Evolutionary conservation across 345 rosid species (phyloP).

Genomic region (Salix dunnii): DNA sequence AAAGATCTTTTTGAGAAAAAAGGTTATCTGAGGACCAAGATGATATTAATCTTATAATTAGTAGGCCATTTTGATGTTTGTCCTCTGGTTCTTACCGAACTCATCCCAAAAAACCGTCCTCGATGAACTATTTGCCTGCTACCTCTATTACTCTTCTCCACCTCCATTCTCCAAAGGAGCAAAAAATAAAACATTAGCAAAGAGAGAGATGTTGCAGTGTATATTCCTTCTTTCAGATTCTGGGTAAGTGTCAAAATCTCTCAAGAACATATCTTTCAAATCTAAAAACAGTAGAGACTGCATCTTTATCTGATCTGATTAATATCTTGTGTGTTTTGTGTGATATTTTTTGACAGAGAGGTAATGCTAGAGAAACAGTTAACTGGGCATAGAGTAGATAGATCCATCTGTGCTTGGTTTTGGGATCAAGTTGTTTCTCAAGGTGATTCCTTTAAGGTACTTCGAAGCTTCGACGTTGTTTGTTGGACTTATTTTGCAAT

Average conservation of each 20-base stretch:
- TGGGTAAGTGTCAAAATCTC: slow-evolving; percentile 42
- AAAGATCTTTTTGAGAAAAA: neutral
- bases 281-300: neutral
- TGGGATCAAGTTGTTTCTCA: slow-evolving; percentile 81
- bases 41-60: neutral
- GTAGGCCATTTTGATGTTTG: neutral
- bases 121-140: neutral
- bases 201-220: slow-evolving; percentile 75
- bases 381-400: slow-evolving; percentile 87
- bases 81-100: neutral
- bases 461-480: neutral
- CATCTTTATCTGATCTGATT: slow-evolving; percentile 3
- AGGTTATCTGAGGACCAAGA: neutral
- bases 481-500: neutral
- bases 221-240: slow-evolving; percentile 91
- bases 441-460: slow-evolving; percentile 70
- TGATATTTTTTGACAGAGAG: slow-evolving; percentile 46
- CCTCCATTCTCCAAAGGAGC: neutral
- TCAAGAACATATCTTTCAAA: neutral
- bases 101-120: neutral
- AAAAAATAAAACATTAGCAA: neutral
- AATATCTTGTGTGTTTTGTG: neutral
- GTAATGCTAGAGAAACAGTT: slow-evolving; percentile 97
- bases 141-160: slow-evolving; percentile 1
- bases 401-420: slow-evolving; percentile 92